Percentiles rank a stretch among this genome's conserved stretches.
Evolutionary conservation across 2,329 filamentous ascomycete species (phyloP).

Genomic region (Diaporthe batatas): DNA sequence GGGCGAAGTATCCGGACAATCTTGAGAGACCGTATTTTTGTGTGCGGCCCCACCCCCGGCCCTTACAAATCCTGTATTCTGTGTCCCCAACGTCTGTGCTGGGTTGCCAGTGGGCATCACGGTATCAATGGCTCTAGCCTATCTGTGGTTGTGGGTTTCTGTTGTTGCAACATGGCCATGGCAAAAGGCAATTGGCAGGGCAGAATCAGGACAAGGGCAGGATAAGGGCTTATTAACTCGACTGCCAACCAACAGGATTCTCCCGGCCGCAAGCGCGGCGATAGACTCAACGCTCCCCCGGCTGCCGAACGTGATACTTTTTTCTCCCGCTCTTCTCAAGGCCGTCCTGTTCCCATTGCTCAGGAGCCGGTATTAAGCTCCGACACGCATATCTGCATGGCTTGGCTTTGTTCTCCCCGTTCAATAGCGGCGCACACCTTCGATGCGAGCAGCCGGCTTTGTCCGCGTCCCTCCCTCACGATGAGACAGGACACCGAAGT

Average conservation of each 20-base stretch:
- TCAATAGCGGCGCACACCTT: background rate
- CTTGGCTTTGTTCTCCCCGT: background rate
- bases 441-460: background rate
- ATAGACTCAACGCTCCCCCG: background rate
- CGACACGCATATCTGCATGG: background rate
- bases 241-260: background rate
- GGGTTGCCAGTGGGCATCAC: background rate
- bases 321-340: background rate
- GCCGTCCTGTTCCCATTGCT: constrained; percentile 1
- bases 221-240: background rate
- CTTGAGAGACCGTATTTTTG: constrained; percentile 1
- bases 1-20: constrained; percentile 3
- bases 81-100: background rate
- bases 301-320: constrained; percentile 14
- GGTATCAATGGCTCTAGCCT: background rate
- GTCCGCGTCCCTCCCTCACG: background rate
- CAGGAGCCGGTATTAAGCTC: constrained; percentile 18
- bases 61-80: background rate
- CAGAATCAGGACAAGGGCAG: background rate
- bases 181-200: constrained; percentile 12
- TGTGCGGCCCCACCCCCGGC: no score
- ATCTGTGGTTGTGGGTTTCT: background rate
- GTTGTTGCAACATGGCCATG: background rate
- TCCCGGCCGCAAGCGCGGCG: background rate
- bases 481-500: constrained; percentile 26